Conservation (phyloP, 2,329 filamentous ascomycete genomes). For the Leptoxyphium fumago region DNA sequence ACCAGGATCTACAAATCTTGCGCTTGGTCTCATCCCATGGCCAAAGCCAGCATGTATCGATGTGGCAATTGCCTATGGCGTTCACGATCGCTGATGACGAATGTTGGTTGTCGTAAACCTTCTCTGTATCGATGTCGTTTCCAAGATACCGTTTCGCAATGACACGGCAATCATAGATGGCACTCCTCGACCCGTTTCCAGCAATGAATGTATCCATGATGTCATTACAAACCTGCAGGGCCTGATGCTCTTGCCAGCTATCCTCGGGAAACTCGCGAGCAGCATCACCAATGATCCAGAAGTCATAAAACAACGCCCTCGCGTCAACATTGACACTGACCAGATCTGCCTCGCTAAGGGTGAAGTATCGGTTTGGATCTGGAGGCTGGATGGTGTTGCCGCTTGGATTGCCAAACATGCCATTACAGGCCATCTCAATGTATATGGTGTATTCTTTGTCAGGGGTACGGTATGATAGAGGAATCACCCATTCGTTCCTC, state of each 20-base stretch:
- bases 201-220: conserved; percentile 86
- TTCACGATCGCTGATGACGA: conserved; percentile 52
- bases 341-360: conserved; percentile 64
- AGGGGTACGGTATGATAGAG: conserved; percentile 57
- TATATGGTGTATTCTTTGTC: conserved; percentile 82
- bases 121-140: conserved; percentile 61
- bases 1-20: conserved; percentile 92
- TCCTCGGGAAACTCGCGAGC: conserved; percentile 80
- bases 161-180: conserved; percentile 64
- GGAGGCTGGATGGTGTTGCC: conserved; percentile 84
- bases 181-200: conserved; percentile 54
- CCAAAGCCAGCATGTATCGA: conserved; percentile 98
- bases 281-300: conserved; percentile 89
- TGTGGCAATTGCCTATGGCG: conserved; percentile 91
- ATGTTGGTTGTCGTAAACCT: conserved; percentile 52
- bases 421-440: conserved; percentile 96
- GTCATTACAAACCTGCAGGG: conserved; percentile 65
- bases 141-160: conserved; percentile 77
- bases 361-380: conserved; percentile 67
- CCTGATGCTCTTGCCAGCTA: conserved; percentile 78
- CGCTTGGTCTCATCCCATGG: conserved; percentile 95
- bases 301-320: conserved; percentile 72
- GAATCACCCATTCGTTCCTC: conserved; percentile 80
- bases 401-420: conserved; percentile 89
- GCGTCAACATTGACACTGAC: conserved; percentile 79